phyloP scores from a whole-genome alignment of 1,284 basidiomycete genomes.

The Exsudoporus floridanus region DNA sequence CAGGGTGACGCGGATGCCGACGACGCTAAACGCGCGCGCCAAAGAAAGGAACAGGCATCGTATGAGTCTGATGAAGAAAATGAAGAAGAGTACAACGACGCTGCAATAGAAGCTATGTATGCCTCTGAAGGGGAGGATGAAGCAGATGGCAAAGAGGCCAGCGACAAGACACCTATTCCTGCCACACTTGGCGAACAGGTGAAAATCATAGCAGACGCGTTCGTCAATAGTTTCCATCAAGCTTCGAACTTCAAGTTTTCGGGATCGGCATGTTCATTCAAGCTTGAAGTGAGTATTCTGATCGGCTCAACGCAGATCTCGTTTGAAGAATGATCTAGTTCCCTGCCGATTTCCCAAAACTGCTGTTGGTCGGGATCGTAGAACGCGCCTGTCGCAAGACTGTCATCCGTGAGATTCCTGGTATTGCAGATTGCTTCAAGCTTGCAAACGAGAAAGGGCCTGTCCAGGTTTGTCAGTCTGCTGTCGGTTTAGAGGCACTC shows the following conservation, averaged over 20 bases:
- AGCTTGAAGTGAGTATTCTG: constrained; percentile 66
- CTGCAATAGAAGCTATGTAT: constrained; percentile 71
- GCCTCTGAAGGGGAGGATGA: constrained; percentile 47
- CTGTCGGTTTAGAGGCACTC: not conserved
- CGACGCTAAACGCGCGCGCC: constrained; percentile 65
- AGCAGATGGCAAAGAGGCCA: constrained; percentile 35
- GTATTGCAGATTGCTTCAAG: constrained; percentile 82
- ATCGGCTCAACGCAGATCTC: not conserved
- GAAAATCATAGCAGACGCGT: constrained; percentile 49
- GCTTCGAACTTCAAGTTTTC: constrained; percentile 79
- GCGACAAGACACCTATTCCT: constrained; percentile 34
- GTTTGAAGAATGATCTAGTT: constrained; percentile 45
- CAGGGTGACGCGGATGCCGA: constrained; percentile 81
- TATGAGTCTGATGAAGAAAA: constrained; percentile 70
- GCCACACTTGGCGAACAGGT: constrained; percentile 44
- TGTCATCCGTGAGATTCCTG: constrained; percentile 84
- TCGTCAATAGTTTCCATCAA: constrained; percentile 52
- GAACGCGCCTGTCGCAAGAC: constrained; percentile 83
- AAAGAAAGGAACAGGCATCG: constrained; percentile 66
- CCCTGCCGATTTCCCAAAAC: constrained; percentile 75
- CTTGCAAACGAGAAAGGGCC: constrained; percentile 47
- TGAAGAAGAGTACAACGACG: constrained; percentile 52
- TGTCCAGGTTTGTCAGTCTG: constrained; percentile 48
- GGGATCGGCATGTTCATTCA: constrained; percentile 71
- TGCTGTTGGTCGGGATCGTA: constrained; percentile 88